phyloP scores from a whole-genome alignment of 2,329 filamentous ascomycete genomes.

The Xylaria sp. region DNA sequence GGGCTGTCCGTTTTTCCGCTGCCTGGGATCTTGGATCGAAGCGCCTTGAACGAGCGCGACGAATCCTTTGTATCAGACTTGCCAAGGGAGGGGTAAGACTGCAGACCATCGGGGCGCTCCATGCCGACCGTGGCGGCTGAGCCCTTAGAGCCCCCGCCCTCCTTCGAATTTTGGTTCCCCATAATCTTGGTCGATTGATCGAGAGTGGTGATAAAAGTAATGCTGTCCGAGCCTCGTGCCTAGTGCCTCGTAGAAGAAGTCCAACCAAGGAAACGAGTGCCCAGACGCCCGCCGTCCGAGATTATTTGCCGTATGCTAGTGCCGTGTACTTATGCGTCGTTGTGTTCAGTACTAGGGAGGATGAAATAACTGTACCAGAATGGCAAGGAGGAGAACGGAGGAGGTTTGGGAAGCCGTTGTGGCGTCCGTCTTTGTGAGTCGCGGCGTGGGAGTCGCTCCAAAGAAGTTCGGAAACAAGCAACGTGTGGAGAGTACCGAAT shows the following conservation, averaged over 20 bases:
- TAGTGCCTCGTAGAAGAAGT: constrained; percentile 27
- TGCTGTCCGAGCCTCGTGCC: constrained; percentile 29
- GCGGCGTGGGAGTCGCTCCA: constrained; percentile 45
- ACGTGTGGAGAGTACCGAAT: constrained; percentile 20
- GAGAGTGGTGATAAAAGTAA: constrained; percentile 8
- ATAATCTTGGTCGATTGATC: constrained; percentile 56
- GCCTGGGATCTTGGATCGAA: constrained; percentile 91
- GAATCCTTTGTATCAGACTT: constrained; percentile 95
- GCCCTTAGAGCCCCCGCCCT: constrained; percentile 64
- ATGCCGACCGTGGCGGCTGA: constrained; percentile 50
- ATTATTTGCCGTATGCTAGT: constrained; percentile 23
- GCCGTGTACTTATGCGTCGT: constrained; percentile 27
- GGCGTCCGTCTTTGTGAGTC: constrained; percentile 61
- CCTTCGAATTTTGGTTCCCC: constrained; percentile 80
- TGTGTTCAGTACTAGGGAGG: constrained; percentile 59
- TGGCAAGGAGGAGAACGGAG: constrained; percentile 60
- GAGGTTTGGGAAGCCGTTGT: constrained; percentile 59
- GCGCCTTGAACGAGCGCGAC: constrained; percentile 82
- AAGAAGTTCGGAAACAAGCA: constrained; percentile 31
- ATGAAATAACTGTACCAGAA: constrained; percentile 63
- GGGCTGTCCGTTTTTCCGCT: constrained; percentile 81
- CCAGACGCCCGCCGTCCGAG: constrained; percentile 45
- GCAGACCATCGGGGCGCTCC: constrained; percentile 67
- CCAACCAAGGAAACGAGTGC: constrained; percentile 41
- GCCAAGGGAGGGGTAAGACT: constrained; percentile 91